A percentile compares a stretch with the other conserved stretches of the same genome.
Evolutionary conservation across 2,329 filamentous ascomycete species (phyloP).

Genomic region (Zalaria sp.): DNA sequence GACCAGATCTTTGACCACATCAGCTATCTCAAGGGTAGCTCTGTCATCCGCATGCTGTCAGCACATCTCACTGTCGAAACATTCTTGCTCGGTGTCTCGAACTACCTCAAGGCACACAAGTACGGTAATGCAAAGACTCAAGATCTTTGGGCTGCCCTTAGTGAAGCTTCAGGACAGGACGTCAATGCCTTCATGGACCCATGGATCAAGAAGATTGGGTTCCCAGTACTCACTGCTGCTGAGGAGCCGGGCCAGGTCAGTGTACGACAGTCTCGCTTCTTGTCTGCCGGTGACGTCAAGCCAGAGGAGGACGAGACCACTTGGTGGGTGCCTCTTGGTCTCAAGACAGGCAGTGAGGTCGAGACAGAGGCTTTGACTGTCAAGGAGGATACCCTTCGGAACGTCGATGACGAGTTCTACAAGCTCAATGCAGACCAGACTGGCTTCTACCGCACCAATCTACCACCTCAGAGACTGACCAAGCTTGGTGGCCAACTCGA

Average conservation of each 20-base stretch:
- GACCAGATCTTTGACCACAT: slow-evolving; percentile 98
- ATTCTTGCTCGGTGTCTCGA: slow-evolving; percentile 80
- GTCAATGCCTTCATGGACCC: slow-evolving; percentile 78
- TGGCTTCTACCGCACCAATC: slow-evolving; percentile 87
- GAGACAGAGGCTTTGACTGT: slow-evolving; percentile 55
- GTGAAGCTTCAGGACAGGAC: slow-evolving; percentile 75
- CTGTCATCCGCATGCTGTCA: slow-evolving; percentile 90
- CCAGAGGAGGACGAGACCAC: slow-evolving; percentile 79
- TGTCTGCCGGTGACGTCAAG: slow-evolving; percentile 82
- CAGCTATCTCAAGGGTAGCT: slow-evolving; percentile 92
- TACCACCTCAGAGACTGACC: slow-evolving; percentile 67
- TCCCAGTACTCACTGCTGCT: slow-evolving; percentile 74
- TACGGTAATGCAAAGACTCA: slow-evolving; percentile 85
- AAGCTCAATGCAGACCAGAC: slow-evolving; percentile 84
- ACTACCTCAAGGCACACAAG: slow-evolving; percentile 76
- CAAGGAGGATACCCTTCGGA: slow-evolving; percentile 63
- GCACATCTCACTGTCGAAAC: slow-evolving; percentile 75
- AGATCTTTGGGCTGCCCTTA: slow-evolving; percentile 80
- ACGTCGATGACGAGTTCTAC: slow-evolving; percentile 70
- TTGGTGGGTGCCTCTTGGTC: slow-evolving; percentile 89
- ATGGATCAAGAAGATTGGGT: slow-evolving; percentile 93
- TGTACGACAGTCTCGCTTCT: slow-evolving; percentile 75
- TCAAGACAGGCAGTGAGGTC: slow-evolving; percentile 60
- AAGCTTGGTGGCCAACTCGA: slow-evolving; percentile 68
- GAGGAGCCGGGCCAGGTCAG: slow-evolving; percentile 74